Percentiles rank a stretch among this genome's conserved stretches.
Conservation (phyloP, 2,329 filamentous ascomycete genomes). For the Pseudogymnoascus sp. region DNA sequence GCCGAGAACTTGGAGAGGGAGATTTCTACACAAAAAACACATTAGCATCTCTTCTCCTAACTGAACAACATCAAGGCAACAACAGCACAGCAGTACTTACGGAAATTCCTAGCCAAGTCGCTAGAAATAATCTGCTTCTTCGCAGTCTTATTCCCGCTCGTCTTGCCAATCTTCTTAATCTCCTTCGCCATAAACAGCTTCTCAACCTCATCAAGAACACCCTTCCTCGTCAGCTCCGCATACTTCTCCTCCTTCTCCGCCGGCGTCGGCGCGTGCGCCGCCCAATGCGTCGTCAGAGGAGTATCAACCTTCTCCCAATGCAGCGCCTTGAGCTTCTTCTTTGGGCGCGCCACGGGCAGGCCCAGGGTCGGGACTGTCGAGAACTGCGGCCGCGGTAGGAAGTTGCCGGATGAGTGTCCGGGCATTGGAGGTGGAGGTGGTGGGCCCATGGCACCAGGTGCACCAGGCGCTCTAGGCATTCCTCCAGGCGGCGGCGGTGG, state of each 20-base stretch:
- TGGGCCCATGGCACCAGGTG: slow-evolving; percentile 36
- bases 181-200: slow-evolving; percentile 97
- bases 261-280: slow-evolving; percentile 73
- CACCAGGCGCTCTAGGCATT: slow-evolving; percentile 42
- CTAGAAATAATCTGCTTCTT: slow-evolving; percentile 96
- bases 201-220: slow-evolving; percentile 95
- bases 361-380: slow-evolving; percentile 52
- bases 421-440: slow-evolving; percentile 54
- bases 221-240: slow-evolving; percentile 83
- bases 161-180: slow-evolving; percentile 75
- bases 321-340: slow-evolving; percentile 98
- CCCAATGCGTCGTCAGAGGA: slow-evolving; percentile 88
- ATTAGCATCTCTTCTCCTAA: slow-evolving; percentile 17
- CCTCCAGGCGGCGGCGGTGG: slow-evolving; percentile 35
- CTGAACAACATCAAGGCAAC: background rate
- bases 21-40: slow-evolving; percentile 50
- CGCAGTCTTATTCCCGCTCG: slow-evolving; percentile 64
- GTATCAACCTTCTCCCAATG: slow-evolving; percentile 99
- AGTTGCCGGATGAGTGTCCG: slow-evolving; percentile 67
- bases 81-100: slow-evolving; percentile 40
- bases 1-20: slow-evolving; percentile 90
- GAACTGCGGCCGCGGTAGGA: slow-evolving; percentile 55
- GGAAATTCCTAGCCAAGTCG: slow-evolving; percentile 82
- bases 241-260: slow-evolving; percentile 95
- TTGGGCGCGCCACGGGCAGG: slow-evolving; percentile 76